Evolutionary conservation across 257 asterid genomes (phyloP), one percentile per base, ranked within the genome.

Genomic region (Forsythia viridissima): DNA sequence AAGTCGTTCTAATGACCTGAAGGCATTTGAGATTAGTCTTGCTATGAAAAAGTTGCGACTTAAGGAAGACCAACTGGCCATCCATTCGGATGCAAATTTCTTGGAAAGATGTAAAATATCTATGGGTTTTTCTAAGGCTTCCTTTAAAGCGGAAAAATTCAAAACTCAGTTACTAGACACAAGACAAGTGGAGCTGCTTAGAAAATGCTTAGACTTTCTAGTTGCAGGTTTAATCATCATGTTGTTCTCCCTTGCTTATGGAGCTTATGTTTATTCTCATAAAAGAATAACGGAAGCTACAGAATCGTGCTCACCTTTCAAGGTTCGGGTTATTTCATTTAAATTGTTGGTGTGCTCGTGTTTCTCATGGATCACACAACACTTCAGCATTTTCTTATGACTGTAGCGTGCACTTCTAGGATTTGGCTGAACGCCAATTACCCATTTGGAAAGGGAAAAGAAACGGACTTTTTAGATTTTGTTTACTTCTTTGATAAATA

Each of bases 121-220:
- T n/a, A 86, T 93, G 91, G 98, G 99, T 55, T 79, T 91, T 80
- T 91, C 98, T 72, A 92, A 87, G 86, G 92, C 92, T 1, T 86
- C 92, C 67, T 93, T 92, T 73, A 92, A 80, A 78, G 79, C 86
- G 7, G 94, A 91, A 76, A 96, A 92, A 81, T 96, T 93, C 75
- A 96, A 90, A 83, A 96, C 89, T 69, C 90, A 93, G 84, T 46
- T 93, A 52, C 95, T 86, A 76, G 99, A 92, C 40, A 44, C 89
- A 7, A 90, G 90, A 80, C 89, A 90, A 77, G 90, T 86, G 73
- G 98, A 96, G 85, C 85, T 96, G 80, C 93, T 91, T 37, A 89
- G 76, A 61, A 83, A 79, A 80, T 93, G 97, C 91, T 73, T 92
- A 75, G 99, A 96, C 86, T 88, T 92, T 82, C 88, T 96, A 15